Evolutionary conservation across 2,329 filamentous ascomycete species (phyloP), one percentile per base, ranked within the genome.

Genomic region (Colletotrichum eremochloae): DNA sequence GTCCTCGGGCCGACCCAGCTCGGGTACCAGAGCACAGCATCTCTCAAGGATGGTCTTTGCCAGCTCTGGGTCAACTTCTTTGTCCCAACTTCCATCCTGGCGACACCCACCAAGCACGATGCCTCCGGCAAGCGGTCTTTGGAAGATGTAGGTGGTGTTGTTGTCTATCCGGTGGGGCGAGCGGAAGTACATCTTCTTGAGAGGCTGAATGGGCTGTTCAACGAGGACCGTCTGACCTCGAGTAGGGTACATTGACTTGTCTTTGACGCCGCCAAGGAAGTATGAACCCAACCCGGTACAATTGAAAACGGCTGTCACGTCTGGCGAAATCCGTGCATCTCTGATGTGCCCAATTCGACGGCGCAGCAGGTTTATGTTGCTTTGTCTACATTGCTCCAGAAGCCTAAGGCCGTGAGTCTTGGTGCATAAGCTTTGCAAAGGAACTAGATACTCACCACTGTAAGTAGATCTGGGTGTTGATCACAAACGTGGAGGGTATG

Each of bases 401-500:
- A 98, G 90, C 72, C 72, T 72, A 9, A 20, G 42, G 0, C 9
- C 18, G 36, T 58, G 50, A 67, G 40, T 38, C 2, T 5, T 2
- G 42, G 7, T 18, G 18, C 11, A 31, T 11, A 56, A 6, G 12
- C 20, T 53, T 18, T 8, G 7, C 15, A 38, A 33, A 33, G 6
- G 3, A 9, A 4, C 4, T 5, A 20, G 31, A 1, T 8, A 29
- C 63, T 18, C 18, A 72, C 90, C 93, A 98, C 5, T 94, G 90
- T 2, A 98, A 89, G 82, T 98, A 98, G 70, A 98, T 83, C 53
- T 93, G 90, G 0, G 94, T 94, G 83, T 98, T 98, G 80, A 84
- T 80, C 36, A 81, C 75, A 76, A 83, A 84, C 3, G 80, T 82
- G 8, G 72, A 76, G 18, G 76, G 73, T 33, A 83, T 79, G 15